Percentiles rank a stretch among this genome's conserved stretches.
phyloP scores from a whole-genome alignment of 2,329 filamentous ascomycete genomes.

The Fusarium duplospermum region DNA sequence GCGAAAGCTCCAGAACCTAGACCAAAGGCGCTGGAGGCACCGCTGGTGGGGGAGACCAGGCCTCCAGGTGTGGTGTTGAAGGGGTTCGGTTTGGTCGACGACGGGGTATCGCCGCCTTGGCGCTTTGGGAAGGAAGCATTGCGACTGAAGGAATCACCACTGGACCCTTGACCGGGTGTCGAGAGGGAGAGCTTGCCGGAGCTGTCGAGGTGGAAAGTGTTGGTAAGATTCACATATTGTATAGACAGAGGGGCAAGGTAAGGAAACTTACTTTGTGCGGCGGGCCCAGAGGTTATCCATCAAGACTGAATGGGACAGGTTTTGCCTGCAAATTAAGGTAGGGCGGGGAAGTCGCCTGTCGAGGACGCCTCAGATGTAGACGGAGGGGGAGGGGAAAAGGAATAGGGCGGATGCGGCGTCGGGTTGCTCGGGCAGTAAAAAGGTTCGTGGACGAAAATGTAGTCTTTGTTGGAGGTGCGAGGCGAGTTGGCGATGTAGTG shows the following conservation, averaged over 20 bases:
- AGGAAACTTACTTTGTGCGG: slow-evolving; percentile 78
- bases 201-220: slow-evolving; percentile 57
- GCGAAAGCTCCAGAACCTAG: slow-evolving; percentile 96
- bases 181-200: slow-evolving; percentile 91
- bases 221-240: slow-evolving; percentile 22
- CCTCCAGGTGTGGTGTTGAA: slow-evolving; percentile 78
- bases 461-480: slow-evolving; percentile 5
- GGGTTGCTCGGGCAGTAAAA: neutral
- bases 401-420: slow-evolving; percentile 12
- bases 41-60: slow-evolving; percentile 58
- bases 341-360: slow-evolving; percentile 42
- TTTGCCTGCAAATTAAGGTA: slow-evolving; percentile 36
- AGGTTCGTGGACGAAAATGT: neutral
- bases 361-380: slow-evolving; percentile 30
- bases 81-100: slow-evolving; percentile 81
- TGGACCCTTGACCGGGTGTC: slow-evolving; percentile 71
- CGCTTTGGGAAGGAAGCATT: slow-evolving; percentile 75
- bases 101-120: slow-evolving; percentile 73
- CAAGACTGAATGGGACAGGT: slow-evolving; percentile 51
- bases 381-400: slow-evolving; percentile 10
- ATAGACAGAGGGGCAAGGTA: slow-evolving; percentile 5
- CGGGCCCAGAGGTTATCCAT: slow-evolving; percentile 82
- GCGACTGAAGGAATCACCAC: slow-evolving; percentile 69
- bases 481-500: slow-evolving; percentile 28
- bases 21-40: slow-evolving; percentile 89